phyloP scores from a whole-genome alignment of 2,329 filamentous ascomycete species.

The Fusarium torreyae region DNA sequence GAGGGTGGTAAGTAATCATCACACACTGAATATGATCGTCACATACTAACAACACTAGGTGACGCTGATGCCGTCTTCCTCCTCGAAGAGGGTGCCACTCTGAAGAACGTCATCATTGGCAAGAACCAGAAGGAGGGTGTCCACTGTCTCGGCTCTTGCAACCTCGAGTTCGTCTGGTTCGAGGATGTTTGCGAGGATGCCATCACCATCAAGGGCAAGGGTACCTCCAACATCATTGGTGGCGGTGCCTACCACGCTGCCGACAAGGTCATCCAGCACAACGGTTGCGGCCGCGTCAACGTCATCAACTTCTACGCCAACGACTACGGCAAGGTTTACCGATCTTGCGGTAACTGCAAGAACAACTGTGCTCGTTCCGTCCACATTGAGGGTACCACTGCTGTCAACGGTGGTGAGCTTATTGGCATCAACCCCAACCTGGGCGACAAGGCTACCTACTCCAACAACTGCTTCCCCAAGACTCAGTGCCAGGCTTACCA shows the following conservation, averaged over 20 bases:
- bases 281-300: constrained; percentile 61
- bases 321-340: constrained; percentile 62
- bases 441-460: constrained; percentile 50
- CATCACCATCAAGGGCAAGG: constrained; percentile 53
- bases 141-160: constrained; percentile 61
- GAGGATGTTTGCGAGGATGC: constrained; percentile 61
- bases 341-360: constrained; percentile 46
- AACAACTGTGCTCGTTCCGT: constrained; percentile 60
- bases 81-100: constrained; percentile 58
- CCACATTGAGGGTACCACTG: constrained; percentile 59
- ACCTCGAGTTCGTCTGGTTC: constrained; percentile 64
- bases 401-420: constrained; percentile 57
- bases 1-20: constrained; percentile 57
- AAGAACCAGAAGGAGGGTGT: constrained; percentile 61
- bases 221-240: constrained; percentile 57
- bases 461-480: constrained; percentile 48
- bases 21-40: neutral
- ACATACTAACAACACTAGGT: constrained; percentile 19
- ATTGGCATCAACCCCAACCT: constrained; percentile 59
- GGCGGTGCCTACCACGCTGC: constrained; percentile 61
- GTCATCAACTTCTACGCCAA: constrained; percentile 59
- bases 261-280: constrained; percentile 65
- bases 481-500: constrained; percentile 49
- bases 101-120: constrained; percentile 63
- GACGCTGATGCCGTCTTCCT: constrained; percentile 58